These are phyloP conservation scores for Zelopaecilomyces penicillatus DNA, from an alignment of 2,329 filamentous ascomycete species.

Conservation along the genomic window DNA sequence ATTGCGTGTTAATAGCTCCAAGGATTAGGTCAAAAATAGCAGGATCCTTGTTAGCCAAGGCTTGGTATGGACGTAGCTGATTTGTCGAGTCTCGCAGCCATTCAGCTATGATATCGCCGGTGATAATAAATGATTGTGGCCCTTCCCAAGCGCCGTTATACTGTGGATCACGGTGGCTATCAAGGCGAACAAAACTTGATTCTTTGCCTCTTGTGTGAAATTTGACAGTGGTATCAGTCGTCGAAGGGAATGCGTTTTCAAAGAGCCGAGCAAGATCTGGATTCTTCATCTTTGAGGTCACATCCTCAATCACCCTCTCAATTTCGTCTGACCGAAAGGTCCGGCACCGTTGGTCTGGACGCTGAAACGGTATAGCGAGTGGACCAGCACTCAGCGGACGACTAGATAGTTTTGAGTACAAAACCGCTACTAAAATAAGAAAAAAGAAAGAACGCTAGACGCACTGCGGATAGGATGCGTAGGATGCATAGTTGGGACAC, in stretches of 20 bases:
- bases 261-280: constrained; percentile 87
- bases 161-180: constrained; percentile 17
- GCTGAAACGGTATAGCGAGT: constrained; percentile 74
- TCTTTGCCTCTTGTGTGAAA: constrained; percentile 66
- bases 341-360: constrained; percentile 71
- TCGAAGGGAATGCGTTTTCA: constrained; percentile 87
- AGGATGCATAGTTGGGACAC: constrained; percentile 34
- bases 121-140: constrained; percentile 86
- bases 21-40: constrained; percentile 72
- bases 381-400: constrained; percentile 72
- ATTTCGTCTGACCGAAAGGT: constrained; percentile 84
- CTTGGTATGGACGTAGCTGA: constrained; percentile 84
- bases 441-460: constrained; percentile 9
- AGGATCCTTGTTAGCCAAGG: constrained; percentile 71
- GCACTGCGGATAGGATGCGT: constrained; percentile 32
- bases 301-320: constrained; percentile 76
- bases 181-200: constrained; percentile 27
- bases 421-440: neutral
- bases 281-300: constrained; percentile 72
- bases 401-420: constrained; percentile 38
- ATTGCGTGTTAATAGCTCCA: constrained; percentile 92
- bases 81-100: constrained; percentile 92
- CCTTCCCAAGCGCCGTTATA: constrained; percentile 68
- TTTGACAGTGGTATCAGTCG: constrained; percentile 75
- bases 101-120: constrained; percentile 85